A percentile compares a stretch with the other conserved stretches of the same genome.
phyloP scores from a whole-genome alignment of 108 stramenopile genomes.

The Cyclostephanos tholiformis region DNA sequence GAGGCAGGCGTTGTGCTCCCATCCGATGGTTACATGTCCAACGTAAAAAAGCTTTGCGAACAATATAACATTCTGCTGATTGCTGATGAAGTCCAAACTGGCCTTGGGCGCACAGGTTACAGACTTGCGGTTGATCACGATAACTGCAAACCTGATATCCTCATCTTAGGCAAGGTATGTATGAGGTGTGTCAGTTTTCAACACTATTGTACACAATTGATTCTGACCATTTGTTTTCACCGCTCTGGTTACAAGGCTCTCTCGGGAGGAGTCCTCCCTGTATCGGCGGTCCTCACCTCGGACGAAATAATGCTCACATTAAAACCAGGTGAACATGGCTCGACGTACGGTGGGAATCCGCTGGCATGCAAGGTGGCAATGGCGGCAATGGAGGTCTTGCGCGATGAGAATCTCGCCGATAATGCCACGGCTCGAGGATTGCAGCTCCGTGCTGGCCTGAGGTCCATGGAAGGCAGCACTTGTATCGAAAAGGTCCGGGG shows the following conservation, averaged over 20 bases:
- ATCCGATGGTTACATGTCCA: constrained; percentile 91
- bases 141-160: constrained; percentile 93
- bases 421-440: constrained; percentile 89
- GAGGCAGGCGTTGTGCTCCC: constrained; percentile 99
- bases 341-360: constrained; percentile 99
- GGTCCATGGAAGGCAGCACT: constrained; percentile 58
- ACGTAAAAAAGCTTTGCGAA: constrained; percentile 86
- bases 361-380: constrained; percentile 97
- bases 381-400: constrained; percentile 93
- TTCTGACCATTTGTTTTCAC: constrained; percentile 2
- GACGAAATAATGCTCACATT: constrained; percentile 97
- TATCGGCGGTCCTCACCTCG: constrained; percentile 93
- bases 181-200: background rate
- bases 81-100: constrained; percentile 99
- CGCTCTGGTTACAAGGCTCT: constrained; percentile 59
- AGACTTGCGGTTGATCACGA: constrained; percentile 93
- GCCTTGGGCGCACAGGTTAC: constrained; percentile 95
- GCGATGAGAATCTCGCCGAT: constrained; percentile 93
- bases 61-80: constrained; percentile 97
- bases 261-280: constrained; percentile 97
- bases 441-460: constrained; percentile 83
- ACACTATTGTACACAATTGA: background rate
- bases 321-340: constrained; percentile 98
- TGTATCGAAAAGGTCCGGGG: constrained; percentile 87
- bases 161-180: constrained; percentile 90